Percentiles rank a stretch among this genome's conserved stretches.
Evolutionary conservation across 139 green algal species (phyloP).

Genomic region (Coelastrella sp.): DNA sequence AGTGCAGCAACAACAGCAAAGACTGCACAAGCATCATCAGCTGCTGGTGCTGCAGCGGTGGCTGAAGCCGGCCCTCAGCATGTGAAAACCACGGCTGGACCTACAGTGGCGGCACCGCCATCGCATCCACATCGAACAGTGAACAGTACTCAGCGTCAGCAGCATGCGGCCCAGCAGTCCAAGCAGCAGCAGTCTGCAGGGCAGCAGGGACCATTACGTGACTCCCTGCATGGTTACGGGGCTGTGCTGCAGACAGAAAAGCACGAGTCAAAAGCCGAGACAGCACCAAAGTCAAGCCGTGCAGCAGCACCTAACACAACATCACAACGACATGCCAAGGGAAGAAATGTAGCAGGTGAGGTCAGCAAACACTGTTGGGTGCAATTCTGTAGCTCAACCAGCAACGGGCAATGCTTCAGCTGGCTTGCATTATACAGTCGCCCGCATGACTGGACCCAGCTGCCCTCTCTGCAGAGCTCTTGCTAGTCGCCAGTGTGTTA

Average conservation of each 20-base stretch:
- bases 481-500: too few species aligned
- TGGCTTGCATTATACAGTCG: too few species aligned
- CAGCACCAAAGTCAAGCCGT: constrained; percentile 1
- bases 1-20: constrained; percentile 11
- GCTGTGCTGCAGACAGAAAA: background rate
- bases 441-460: too few species aligned
- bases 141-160: too few species aligned
- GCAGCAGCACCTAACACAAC: background rate
- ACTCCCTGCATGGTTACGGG: constrained; percentile 6
- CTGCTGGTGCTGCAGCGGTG: background rate
- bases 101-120: background rate
- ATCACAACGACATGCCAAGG: too few species aligned
- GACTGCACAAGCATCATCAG: background rate
- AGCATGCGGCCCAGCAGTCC: background rate
- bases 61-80: too few species aligned
- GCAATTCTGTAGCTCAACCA: background rate
- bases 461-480: too few species aligned
- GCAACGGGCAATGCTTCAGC: background rate
- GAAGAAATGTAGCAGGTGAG: too few species aligned
- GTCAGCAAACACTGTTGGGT: too few species aligned
- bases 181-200: background rate
- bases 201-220: background rate
- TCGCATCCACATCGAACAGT: too few species aligned
- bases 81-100: background rate
- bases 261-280: background rate